Base-by-base conservation (phyloP, 768 basidiomycete genomes). In the Serendipita sp. region DNA sequence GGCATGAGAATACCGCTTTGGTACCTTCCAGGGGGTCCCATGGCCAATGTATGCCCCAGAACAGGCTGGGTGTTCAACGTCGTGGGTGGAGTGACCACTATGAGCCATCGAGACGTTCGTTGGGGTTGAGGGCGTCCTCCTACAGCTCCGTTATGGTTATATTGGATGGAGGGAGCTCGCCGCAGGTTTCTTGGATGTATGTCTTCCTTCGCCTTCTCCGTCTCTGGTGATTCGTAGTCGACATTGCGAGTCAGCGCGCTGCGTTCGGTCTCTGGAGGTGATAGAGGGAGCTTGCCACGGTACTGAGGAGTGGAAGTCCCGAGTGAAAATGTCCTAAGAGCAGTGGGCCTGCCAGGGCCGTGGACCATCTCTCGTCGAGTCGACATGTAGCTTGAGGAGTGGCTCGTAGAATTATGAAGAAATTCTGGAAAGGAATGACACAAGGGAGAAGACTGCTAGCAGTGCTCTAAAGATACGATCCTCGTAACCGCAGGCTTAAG, bases 1-100 rank as follows among this genome's bases (percentile, higher is more conserved):
- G 87, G 86, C 81, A 90, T 83, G 22, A 89, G 71, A 22, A 86
- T 75, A 17, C 88, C 88, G 66, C 85, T 82, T 33, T 81, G 76
- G 48, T 87, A 71, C 24, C 87, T 79, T 61, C 81, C 76, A 24
- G 75, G 72, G 26, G 85, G 83, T 0, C 84, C 84, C 20, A 74
- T 76, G 9, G 81, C 78, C 22, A 85, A 68, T 0, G 82, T 81
- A 61, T 81, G 77, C 0, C 83, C 82, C 17, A 83, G 74, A 16
- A 77, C 78, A 69, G 82, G 82, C 65, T 84, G 80, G 42, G 81
- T 77, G 1, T 77, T 71, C 60, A 89, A 75, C 31, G 80, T 75
- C 13, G 75, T 62, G 28, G 88, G 84, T 41, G 88, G 88, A 41
- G 85, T 72, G 24, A 88, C 79, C 42, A 88, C 77, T 17, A 90